Evolutionary conservation across 2,329 filamentous ascomycete species (phyloP).

Genomic region (Camptophora hylomeconis): DNA sequence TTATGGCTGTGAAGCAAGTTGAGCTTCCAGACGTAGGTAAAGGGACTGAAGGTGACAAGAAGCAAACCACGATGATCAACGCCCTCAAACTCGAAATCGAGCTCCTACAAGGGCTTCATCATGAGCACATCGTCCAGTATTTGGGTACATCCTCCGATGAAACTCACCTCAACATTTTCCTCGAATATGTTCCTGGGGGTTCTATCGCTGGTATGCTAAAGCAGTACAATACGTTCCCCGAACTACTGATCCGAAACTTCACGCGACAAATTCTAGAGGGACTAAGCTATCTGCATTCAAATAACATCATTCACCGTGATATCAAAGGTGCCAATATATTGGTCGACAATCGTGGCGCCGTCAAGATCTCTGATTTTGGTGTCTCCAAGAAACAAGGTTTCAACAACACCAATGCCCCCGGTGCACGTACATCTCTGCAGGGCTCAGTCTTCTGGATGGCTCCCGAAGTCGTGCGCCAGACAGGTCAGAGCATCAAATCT

Average conservation of each 20-base stretch:
- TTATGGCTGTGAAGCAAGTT: conserved; percentile 97
- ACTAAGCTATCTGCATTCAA: conserved; percentile 81
- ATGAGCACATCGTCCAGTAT: conserved; percentile 96
- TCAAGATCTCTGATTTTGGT: conserved; percentile 98
- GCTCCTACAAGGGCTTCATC: conserved; percentile 82
- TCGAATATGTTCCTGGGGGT: conserved; percentile 94
- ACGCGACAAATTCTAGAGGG: conserved; percentile 90
- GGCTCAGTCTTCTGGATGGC: conserved; percentile 99
- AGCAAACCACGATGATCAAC: conserved; percentile 97
- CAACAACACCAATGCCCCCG: conserved; percentile 51
- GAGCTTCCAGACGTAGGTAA: conserved; percentile 73
- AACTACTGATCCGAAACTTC: conserved; percentile 89
- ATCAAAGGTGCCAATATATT: conserved; percentile 99
- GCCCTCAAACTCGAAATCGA: conserved; percentile 94
- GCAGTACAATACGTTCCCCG: conserved; percentile 88
- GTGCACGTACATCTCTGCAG: conserved; percentile 69
- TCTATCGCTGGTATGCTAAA: conserved; percentile 98
- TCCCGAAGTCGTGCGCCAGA: conserved; percentile 94
- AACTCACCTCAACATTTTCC: conserved; percentile 95
- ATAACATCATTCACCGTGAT: conserved; percentile 94
- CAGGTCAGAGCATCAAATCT: conserved; percentile 92
- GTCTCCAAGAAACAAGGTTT: conserved; percentile 58
- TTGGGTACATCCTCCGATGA: conserved; percentile 86
- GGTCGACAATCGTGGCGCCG: conserved; percentile 95
- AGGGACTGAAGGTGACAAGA: conserved; percentile 65